phyloP scores from a whole-genome alignment of 2,329 filamentous ascomycete genomes.

The Macrophomina phaseolina region DNA sequence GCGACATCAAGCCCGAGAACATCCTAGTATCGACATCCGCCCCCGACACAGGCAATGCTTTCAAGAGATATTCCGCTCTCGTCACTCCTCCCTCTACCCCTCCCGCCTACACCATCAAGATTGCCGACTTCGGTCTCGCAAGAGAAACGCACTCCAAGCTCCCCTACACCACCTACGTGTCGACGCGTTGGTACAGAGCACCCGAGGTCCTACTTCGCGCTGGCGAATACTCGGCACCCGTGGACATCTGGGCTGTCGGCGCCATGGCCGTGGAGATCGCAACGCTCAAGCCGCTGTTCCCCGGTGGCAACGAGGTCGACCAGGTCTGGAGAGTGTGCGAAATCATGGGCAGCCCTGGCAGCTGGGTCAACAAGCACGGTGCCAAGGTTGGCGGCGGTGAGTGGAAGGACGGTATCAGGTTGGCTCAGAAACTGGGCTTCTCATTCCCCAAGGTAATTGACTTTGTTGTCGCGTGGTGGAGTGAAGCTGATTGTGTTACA shows the following conservation, averaged over 20 bases:
- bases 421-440: slow-evolving; percentile 96
- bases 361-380: slow-evolving; percentile 95
- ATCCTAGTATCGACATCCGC: slow-evolving; percentile 94
- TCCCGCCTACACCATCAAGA: slow-evolving; percentile 93
- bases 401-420: slow-evolving; percentile 91
- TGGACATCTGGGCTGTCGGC: slow-evolving; percentile 98
- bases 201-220: slow-evolving; percentile 93
- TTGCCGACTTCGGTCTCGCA: slow-evolving; percentile 97
- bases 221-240: slow-evolving; percentile 94
- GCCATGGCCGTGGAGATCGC: slow-evolving; percentile 99
- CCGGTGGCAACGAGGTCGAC: slow-evolving; percentile 96
- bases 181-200: slow-evolving; percentile 92
- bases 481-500: slow-evolving; percentile 44
- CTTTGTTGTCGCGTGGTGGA: background rate
- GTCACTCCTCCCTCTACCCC: slow-evolving; percentile 96
- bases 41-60: slow-evolving; percentile 80
- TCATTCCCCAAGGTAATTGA: slow-evolving; percentile 81
- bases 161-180: slow-evolving; percentile 98
- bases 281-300: slow-evolving; percentile 94
- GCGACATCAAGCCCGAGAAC: slow-evolving; percentile 99
- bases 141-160: slow-evolving; percentile 95
- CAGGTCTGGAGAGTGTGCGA: slow-evolving; percentile 99
- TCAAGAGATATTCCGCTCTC: slow-evolving; percentile 89
- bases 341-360: slow-evolving; percentile 98
- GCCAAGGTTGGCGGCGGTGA: slow-evolving; percentile 89